Conservation (phyloP, 257 asterid species). For the Avicennia marina region DNA sequence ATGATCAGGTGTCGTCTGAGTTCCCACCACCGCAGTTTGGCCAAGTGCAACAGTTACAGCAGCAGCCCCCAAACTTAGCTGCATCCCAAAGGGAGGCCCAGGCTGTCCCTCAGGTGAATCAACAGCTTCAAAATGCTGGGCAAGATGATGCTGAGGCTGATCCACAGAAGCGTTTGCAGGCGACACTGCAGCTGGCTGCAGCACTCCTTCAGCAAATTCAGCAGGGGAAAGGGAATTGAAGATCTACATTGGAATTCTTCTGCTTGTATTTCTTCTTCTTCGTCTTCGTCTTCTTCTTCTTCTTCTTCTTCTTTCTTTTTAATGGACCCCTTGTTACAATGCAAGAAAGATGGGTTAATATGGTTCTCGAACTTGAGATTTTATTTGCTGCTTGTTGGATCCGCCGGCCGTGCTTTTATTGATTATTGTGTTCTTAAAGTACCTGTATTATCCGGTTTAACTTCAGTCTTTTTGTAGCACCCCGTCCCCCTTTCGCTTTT, state of each 20-base stretch:
- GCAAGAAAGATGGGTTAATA: no score
- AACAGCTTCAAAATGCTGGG: slow-evolving; percentile 34
- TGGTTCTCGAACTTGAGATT: no score
- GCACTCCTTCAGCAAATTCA: slow-evolving; percentile 95
- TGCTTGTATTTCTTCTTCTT: background rate
- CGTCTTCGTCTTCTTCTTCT: no score
- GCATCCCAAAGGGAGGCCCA: slow-evolving; percentile 40
- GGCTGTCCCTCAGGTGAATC: slow-evolving; percentile 35
- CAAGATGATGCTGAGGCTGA: slow-evolving; percentile 59
- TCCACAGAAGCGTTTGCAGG: slow-evolving; percentile 82
- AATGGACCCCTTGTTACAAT: no score
- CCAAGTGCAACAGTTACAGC: slow-evolving; percentile 40
- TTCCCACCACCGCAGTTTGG: slow-evolving; percentile 40
- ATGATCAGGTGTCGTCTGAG: slow-evolving; percentile 41
- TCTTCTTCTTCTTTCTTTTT: no score
- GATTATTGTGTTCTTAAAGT: no score
- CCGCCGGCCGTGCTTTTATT: no score
- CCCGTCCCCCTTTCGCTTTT: no score
- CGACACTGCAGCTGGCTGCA: slow-evolving; percentile 87
- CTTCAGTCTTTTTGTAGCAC: no score
- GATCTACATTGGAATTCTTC: background rate
- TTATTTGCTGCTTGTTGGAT: no score
- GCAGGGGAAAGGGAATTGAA: slow-evolving; percentile 67
- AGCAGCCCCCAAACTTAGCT: slow-evolving; percentile 28
- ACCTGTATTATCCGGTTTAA: no score